Base-by-base conservation (phyloP, 257 asterid genomes). In the Fraxinus cuspidata region DNA sequence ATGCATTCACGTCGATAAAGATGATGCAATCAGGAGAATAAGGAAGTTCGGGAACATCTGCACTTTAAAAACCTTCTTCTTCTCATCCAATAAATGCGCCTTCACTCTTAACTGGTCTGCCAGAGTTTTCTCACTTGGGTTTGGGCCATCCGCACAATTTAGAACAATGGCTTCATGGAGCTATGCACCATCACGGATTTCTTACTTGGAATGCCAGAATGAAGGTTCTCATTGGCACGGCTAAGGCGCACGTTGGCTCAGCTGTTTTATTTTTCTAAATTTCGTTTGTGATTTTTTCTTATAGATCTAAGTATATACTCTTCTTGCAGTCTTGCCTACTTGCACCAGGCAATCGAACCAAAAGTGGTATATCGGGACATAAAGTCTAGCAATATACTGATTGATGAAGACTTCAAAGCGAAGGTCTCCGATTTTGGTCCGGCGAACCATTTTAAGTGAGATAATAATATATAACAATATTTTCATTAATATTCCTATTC, bases 161-260 rank as follows among this genome's bases (percentile, higher is more conserved):
- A 44, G 86, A 83, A 67, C 83, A 83, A 42, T 83, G 86, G 86
- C 83, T 83, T n/a, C 86, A 83, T 67, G 86, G 86, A 35, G 81
- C 81, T 49, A 76, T 79, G 70, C 76, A 81, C 28, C 76, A 77
- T 47, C 69, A 67, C 72, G 77, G 78, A 12, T 82, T 80, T 76
- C 86, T 83, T 70, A 83, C 83, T 25, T 83, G 86, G 86, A 81
- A 75, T 58, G 70, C 80, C 51, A 74, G 86, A 71, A 83, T 76
- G 86, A 72, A 72, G 18, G 73, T 83, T n/a, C 74, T 83, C 47
- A 78, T 72, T 12, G 86, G 86, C 74, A 76, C 83, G 42, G 86
- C 86, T 8, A 83, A 79, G 74, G 86, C 81, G 86, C 79, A 73
- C 21, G 71, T 70, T 31, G 28, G 72, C n/a, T 4, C 23, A 37